Conservation (phyloP, 257 asterid species). For the Ilex aquifolium region DNA sequence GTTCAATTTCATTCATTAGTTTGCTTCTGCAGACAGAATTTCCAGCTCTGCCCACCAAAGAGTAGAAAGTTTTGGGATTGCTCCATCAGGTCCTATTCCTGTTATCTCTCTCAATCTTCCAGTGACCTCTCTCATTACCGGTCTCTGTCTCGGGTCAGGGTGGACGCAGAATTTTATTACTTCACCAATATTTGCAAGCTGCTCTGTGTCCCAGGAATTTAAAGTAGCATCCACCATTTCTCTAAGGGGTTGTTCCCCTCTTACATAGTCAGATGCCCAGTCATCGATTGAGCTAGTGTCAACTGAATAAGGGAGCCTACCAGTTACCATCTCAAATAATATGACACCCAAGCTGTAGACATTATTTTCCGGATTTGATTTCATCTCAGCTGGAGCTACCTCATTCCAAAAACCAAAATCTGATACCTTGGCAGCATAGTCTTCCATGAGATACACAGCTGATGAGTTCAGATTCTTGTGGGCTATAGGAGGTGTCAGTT, state of each 20-base stretch:
- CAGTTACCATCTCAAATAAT: constrained; percentile 63
- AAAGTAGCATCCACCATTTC: constrained; percentile 62
- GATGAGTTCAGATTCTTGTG: constrained; percentile 65
- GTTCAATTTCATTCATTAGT: constrained; percentile 14
- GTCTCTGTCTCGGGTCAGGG: constrained; percentile 44
- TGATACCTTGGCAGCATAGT: constrained; percentile 77
- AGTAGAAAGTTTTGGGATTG: constrained; percentile 59
- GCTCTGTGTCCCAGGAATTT: constrained; percentile 36
- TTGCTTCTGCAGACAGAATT: constrained; percentile 43
- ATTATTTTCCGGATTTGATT: constrained; percentile 31
- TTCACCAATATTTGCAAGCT: constrained; percentile 40
- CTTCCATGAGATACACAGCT: constrained; percentile 61
- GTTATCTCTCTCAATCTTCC: constrained; percentile 58
- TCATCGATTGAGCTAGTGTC: constrained; percentile 41
- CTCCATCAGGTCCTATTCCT: constrained; percentile 60
- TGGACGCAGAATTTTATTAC: constrained; percentile 49
- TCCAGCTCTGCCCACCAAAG: constrained; percentile 99
- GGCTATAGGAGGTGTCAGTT: constrained; percentile 50
- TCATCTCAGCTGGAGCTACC: constrained; percentile 22
- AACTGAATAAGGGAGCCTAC: constrained; percentile 57
- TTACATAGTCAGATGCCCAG: constrained; percentile 69
- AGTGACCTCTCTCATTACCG: constrained; percentile 45
- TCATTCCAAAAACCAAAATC: constrained; percentile 49
- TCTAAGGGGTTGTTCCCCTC: constrained; percentile 23
- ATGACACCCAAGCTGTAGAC: constrained; percentile 74